Base-by-base conservation (phyloP, 2,329 filamentous ascomycete genomes). In the Aspergillus jensenii region DNA sequence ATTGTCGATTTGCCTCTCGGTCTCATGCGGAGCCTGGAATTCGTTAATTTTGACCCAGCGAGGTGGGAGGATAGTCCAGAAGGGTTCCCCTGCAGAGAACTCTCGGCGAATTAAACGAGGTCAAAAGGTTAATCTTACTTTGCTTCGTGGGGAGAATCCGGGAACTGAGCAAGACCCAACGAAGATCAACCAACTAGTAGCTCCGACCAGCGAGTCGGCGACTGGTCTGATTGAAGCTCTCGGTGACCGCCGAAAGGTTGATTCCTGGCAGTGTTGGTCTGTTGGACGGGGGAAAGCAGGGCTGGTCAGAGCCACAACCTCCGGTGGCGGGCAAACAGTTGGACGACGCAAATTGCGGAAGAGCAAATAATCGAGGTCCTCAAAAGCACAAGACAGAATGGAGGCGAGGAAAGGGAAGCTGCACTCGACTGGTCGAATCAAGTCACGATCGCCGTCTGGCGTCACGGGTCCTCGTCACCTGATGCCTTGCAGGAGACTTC, bases 391-490 rank as follows among this genome's bases (percentile, higher is more conserved):
- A 27, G 35, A 31, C 27, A 31, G 27, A 37, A 37, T n/a, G 4
- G 14, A 37, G 14, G 14, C 35, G 15, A 37, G 4, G 49, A 19
- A 14, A n/a, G 17, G 14, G 33, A 39, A 44, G 31, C 11, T 19
- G 50, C 50, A 52, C 23, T 35, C 27, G 19, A 21, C 19, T 54
- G 19, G 50, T 49, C 40, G 39, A 43, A 58, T 45, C 43, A 53
- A 54, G 56, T 40, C 50, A 54, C 37, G 56, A 58, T 58, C 56
- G 50, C 56, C 50, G 44, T 6, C 39, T 39, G 40, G 19, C 17
- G 58, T 60, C 58, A 60, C 55, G 58, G 51, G 55, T 52, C 55
- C 15, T 45, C 17, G 50, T 60, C 59, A 60, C 59, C 59, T 60
- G 59, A 60, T 60, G 21, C 53, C 41, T 35, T 48, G 46, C 46